These are phyloP conservation scores for Pythium aquatile DNA, from an alignment of 352 stramenopile species.

Conservation along the genomic window DNA sequence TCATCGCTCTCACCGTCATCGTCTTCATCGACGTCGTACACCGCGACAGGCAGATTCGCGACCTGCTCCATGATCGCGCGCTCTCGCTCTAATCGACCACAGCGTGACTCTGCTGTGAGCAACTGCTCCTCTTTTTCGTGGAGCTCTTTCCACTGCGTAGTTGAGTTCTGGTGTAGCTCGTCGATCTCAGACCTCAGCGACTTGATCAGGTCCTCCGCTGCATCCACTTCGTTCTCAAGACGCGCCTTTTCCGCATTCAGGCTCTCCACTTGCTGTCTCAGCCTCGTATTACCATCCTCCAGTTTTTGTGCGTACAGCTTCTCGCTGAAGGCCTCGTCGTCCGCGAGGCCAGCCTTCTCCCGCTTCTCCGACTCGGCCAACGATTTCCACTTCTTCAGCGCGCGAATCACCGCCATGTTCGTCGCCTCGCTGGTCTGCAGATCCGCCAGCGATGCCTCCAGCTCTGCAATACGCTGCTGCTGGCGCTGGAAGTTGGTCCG, in stretches of 20 bases:
- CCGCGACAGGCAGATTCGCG: conserved; percentile 65
- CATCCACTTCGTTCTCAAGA: conserved; percentile 2
- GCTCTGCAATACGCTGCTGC: conserved; percentile 37
- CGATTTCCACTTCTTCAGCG: conserved; percentile 43
- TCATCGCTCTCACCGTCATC: conserved; percentile 65
- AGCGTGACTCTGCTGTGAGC: conserved; percentile 63
- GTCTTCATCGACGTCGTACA: conserved; percentile 65
- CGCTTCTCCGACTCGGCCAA: conserved; percentile 40
- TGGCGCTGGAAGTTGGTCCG: conserved; percentile 20
- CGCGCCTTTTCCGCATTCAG: conserved; percentile 33
- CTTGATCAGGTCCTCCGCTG: conserved; percentile 32
- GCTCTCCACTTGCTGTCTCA: conserved; percentile 30
- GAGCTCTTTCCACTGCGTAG: conserved; percentile 39
- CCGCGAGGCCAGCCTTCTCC: conserved; percentile 27
- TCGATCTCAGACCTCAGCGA: conserved; percentile 38
- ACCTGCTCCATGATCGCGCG: conserved; percentile 74
- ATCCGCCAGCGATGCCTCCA: conserved; percentile 38
- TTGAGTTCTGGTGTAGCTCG: conserved; percentile 37
- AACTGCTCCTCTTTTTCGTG: conserved; percentile 56
- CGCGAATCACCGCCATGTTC: conserved; percentile 41
- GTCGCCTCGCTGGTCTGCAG: conserved; percentile 33
- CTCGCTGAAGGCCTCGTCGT: conserved; percentile 39
- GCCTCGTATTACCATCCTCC: conserved; percentile 35
- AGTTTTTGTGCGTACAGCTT: conserved; percentile 42
- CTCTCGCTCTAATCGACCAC: conserved; percentile 68